These are phyloP conservation scores for Cystobasidium pallidum DNA, from an alignment of 1,284 basidiomycete genomes.

Conservation along the genomic window DNA sequence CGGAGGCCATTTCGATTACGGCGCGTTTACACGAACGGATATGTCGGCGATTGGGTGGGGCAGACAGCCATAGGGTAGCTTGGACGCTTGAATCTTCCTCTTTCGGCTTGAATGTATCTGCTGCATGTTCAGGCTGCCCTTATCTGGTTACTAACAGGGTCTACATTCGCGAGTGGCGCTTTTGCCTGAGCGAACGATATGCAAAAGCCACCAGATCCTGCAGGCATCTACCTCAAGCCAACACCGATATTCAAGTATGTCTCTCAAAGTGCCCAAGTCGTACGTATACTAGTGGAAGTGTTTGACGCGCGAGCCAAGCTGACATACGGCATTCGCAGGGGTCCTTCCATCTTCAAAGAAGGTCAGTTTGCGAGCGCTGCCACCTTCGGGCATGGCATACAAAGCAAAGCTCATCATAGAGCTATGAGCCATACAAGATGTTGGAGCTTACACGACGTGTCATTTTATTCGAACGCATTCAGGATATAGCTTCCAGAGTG, in stretches of 20 bases:
- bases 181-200: background rate
- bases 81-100: no score
- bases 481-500: slow-evolving; percentile 51
- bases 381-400: no score
- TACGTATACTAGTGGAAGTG: background rate
- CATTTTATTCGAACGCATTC: slow-evolving; percentile 10
- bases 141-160: no score
- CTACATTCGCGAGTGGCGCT: background rate
- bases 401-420: background rate
- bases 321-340: background rate
- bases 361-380: slow-evolving; percentile 46
- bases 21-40: no score
- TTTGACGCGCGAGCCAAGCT: background rate
- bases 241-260: background rate
- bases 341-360: slow-evolving; percentile 52
- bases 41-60: no score
- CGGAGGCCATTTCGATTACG: no score
- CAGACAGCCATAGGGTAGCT: no score
- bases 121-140: no score
- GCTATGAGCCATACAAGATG: background rate
- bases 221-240: background rate
- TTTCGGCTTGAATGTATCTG: no score
- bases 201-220: background rate
- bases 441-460: background rate
- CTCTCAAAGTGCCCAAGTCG: slow-evolving; percentile 21